These are phyloP conservation scores for Ophiostoma pallidulum DNA, from an alignment of 2,329 filamentous ascomycete species.

Conservation along the genomic window DNA sequence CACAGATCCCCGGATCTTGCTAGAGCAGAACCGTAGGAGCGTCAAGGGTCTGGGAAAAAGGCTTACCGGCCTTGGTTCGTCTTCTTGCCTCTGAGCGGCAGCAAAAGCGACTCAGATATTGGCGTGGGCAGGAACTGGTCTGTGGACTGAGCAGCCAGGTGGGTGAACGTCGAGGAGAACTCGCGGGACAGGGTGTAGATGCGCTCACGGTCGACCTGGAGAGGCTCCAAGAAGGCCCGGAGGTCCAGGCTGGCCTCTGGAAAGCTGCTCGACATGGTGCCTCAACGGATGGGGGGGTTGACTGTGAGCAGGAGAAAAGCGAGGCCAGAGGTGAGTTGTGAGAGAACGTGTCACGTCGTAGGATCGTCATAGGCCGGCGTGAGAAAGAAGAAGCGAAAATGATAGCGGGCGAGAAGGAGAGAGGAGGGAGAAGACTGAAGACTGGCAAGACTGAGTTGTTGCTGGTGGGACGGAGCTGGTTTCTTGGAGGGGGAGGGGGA, in stretches of 20 bases:
- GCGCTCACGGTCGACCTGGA: slow-evolving; percentile 37
- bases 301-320: too few relatives aligned
- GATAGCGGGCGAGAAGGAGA: not conserved
- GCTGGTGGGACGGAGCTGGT: too few relatives aligned
- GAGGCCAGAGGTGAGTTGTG: too few relatives aligned
- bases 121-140: slow-evolving; percentile 53
- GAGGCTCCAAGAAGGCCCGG: slow-evolving; percentile 40
- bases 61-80: slow-evolving; percentile 40
- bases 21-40: too few relatives aligned
- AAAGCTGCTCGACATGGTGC: not conserved
- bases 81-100: slow-evolving; percentile 31
- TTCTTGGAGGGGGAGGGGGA: not conserved
- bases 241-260: slow-evolving; percentile 16
- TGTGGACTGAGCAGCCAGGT: slow-evolving; percentile 41
- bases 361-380: not conserved
- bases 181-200: slow-evolving; percentile 38
- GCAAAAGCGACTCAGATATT: slow-evolving; percentile 49
- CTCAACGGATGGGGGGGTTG: too few relatives aligned
- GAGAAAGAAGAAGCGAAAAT: not conserved
- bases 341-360: too few relatives aligned
- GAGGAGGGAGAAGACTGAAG: not conserved
- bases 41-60: too few relatives aligned
- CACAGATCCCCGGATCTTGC: not conserved
- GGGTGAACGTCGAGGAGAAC: slow-evolving; percentile 38
- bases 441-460: slow-evolving; percentile 5